Evolutionary conservation across 2,329 filamentous ascomycete genomes (phyloP), one percentile per base, ranked within the genome.

Genomic region (Xylaria digitata): DNA sequence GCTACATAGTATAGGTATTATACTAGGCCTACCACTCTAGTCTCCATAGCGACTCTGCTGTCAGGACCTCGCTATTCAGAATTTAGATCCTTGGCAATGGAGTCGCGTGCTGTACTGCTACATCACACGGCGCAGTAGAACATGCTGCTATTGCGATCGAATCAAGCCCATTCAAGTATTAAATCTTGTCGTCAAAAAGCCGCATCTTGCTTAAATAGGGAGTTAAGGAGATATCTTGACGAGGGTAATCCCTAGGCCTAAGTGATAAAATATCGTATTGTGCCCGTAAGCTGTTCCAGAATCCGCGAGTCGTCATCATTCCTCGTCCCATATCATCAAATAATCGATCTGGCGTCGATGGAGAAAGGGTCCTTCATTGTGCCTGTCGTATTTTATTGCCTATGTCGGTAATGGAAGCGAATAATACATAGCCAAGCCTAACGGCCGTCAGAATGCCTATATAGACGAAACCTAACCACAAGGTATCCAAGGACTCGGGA

Each of bases 401-500:
- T 46, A 50, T 48, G 23, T 65, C 32, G 48, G 43, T 46, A 60
- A 19, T 50, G 19, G 40, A 53, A 17, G 43, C 61, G 55, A 67
- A 40, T 40, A 40, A 5, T 21, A 34, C 40, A 5, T 23, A 48
- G 64, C 59, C 64, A 63, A 59, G 64, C 42, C 52, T 32, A 50
- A 56, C 13, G n/a, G 65, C 50, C 34, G 55, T 52, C 37, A 64
- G 45, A 61, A 50, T 50, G 26, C 26, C 37, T 65, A 55, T 68
- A 66, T 61, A 58, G n/a, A 50, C 55, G 56, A 63, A 63, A 59
- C 57, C 64, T 40, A 63, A 34, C 54, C 54, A 56, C 60, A 26
- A 49, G 45, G 49, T 59, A 50, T 42, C 59, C 66, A 63, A 43
- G 59, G 59, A 63, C 59, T 56, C 55, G 66, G 62, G 23, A 66